These are phyloP conservation scores for Stipa capillata DNA, from an alignment of 176 grass and related monocot species.

Conservation along the genomic window DNA sequence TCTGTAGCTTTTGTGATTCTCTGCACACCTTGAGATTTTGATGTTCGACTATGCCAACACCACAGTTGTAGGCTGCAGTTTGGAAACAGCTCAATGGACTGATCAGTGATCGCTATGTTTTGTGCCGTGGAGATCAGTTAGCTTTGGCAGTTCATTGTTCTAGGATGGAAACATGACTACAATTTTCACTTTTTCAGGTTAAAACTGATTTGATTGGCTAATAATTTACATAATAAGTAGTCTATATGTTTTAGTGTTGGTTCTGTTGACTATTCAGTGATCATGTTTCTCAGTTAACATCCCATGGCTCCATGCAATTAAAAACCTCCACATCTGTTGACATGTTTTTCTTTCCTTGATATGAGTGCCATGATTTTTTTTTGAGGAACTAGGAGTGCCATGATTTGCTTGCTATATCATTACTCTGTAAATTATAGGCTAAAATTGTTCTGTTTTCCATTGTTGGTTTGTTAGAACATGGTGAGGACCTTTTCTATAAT, in stretches of 20 bases:
- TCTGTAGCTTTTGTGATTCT: background rate
- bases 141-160: background rate
- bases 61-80: background rate
- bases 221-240: background rate
- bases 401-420: background rate
- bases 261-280: background rate
- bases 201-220: background rate
- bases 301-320: background rate
- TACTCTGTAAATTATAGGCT: background rate
- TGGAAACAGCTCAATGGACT: background rate
- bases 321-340: background rate
- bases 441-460: background rate
- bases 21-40: background rate
- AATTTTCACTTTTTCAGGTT: background rate
- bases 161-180: background rate
- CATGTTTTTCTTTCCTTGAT: conserved; percentile 6
- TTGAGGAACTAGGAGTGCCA: too few species aligned
- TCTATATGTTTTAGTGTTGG: background rate
- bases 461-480: background rate
- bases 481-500: background rate
- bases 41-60: background rate
- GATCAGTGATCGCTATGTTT: background rate
- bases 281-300: too few species aligned
- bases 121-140: background rate
- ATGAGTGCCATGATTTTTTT: too few species aligned